Conservation (phyloP, 2,329 filamentous ascomycete species). For the Diplodia mutila region DNA sequence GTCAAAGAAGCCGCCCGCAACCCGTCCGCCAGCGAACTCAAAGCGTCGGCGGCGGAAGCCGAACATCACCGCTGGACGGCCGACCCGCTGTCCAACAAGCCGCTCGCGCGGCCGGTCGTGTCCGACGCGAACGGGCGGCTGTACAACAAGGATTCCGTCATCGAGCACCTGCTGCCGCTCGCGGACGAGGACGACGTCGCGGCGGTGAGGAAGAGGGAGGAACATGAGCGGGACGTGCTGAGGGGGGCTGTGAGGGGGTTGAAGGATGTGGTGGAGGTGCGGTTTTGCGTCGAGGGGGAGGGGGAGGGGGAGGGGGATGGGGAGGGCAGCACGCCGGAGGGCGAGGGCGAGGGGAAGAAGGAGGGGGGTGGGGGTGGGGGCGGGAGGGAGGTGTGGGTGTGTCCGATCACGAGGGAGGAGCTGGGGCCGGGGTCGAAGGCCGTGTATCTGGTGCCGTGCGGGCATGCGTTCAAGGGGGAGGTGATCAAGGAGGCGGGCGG, state of each 20-base stretch:
- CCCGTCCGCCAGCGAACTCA: slow-evolving; percentile 81
- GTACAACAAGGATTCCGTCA: slow-evolving; percentile 92
- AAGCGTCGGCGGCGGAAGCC: slow-evolving; percentile 83
- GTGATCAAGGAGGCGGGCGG: slow-evolving; percentile 79
- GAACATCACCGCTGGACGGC: slow-evolving; percentile 84
- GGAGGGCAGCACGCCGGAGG: slow-evolving; percentile 32
- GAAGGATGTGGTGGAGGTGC: slow-evolving; percentile 70
- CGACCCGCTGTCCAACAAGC: slow-evolving; percentile 81
- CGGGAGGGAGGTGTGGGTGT: slow-evolving; percentile 62
- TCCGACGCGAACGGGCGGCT: slow-evolving; percentile 82
- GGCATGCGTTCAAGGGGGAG: slow-evolving; percentile 88
- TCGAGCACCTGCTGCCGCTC: slow-evolving; percentile 66
- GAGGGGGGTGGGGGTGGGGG: not conserved
- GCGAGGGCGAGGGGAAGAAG: slow-evolving; percentile 48
- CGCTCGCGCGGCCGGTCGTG: slow-evolving; percentile 74
- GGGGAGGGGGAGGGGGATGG: slow-evolving; percentile 45
- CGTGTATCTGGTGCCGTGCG: slow-evolving; percentile 91
- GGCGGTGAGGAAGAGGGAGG: slow-evolving; percentile 50
- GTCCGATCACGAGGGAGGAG: slow-evolving; percentile 84
- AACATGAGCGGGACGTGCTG: too few species aligned
- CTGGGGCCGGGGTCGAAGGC: slow-evolving; percentile 78
- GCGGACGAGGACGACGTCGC: slow-evolving; percentile 57
- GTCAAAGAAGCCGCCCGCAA: slow-evolving; percentile 89
- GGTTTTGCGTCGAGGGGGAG: too few species aligned
- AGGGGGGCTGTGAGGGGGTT: slow-evolving; percentile 72